A percentile compares a stretch with the other conserved stretches of the same genome.
phyloP scores from a whole-genome alignment of 768 basidiomycete species.

The Tylopilus balloui region DNA sequence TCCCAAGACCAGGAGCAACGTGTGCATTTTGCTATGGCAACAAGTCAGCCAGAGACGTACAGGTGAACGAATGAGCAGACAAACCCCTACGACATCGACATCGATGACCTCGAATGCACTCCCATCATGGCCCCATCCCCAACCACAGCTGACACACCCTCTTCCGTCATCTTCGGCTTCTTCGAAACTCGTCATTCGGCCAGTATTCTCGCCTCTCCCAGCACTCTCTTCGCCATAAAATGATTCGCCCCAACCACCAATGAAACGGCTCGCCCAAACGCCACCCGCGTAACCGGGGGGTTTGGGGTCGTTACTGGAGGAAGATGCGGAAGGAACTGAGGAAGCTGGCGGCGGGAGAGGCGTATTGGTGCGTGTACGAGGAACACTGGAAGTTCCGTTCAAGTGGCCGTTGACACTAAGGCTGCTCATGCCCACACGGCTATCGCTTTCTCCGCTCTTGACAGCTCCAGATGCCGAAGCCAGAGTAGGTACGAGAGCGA shows the following conservation, averaged over 20 bases:
- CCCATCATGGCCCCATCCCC: constrained; percentile 79
- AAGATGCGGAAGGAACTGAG: constrained; percentile 23
- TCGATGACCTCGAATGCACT: constrained; percentile 68
- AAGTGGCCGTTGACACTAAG: constrained; percentile 25
- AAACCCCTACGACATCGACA: constrained; percentile 61
- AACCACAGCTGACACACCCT: constrained; percentile 59
- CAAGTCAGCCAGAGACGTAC: constrained; percentile 3
- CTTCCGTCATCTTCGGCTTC: constrained; percentile 55
- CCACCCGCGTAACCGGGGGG: constrained; percentile 27
- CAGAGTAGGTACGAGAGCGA: constrained; percentile 37
- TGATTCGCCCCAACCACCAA: constrained; percentile 40
- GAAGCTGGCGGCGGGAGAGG: constrained; percentile 22
- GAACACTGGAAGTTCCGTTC: constrained; percentile 28
- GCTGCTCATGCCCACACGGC: constrained; percentile 16
- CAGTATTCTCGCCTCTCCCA: constrained; percentile 24
- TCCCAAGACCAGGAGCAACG: constrained; percentile 48
- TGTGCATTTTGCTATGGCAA: constrained; percentile 46
- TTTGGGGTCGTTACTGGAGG: constrained; percentile 25
- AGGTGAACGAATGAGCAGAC: constrained; percentile 23
- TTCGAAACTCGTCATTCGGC: constrained; percentile 30
- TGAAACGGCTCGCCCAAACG: constrained; percentile 35
- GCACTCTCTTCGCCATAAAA: constrained; percentile 31
- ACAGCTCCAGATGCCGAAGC: constrained; percentile 45
- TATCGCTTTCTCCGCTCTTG: constrained; percentile 22
- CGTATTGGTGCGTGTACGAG: constrained; percentile 29